Base-by-base conservation (phyloP, 2,329 filamentous ascomycete species). In the Trichophyton mentagrophytes region DNA sequence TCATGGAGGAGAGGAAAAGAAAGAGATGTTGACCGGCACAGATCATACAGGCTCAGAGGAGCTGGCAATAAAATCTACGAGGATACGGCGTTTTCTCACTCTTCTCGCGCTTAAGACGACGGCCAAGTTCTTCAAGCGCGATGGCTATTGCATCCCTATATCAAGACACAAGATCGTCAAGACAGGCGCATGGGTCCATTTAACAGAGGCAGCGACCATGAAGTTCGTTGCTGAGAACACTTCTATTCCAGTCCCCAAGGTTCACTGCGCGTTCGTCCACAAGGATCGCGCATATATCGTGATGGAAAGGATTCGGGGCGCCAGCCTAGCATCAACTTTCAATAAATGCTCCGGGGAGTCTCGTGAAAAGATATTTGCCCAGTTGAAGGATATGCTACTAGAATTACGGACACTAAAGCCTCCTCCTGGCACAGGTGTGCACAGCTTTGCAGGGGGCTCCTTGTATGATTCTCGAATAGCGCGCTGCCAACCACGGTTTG, bases 271-370 rank as follows among this genome's bases (percentile, higher is more conserved):
- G 40, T 80, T 80, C 58, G 59, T 69, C 1, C 68, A 73, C 59
- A 70, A 72, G 8, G 71, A 71, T 17, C 63, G 64, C 3, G 69
- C 74, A 0, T 78, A 78, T 64, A 79, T 81, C 49, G 69, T 80
- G 0, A 81, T 81, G 78, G 66, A 72, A 36, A 60, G 69, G 47
- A 71, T 77, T 30, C 57, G 67, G 2, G 73, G 75, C 25, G 59
- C 67, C 8, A 44, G 46, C 3, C 17, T 72, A n/a, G 60, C 65
- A 30, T 60, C 42, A 9, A 63, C 57, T 1, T 70, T 66, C 69
- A 22, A 3, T 11, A 57, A 44, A 13, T 27, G 61, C 2, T 63
- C 61, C 2, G 63, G 63, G 36, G 33, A 62, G 17, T 61, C 59
- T 30, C 59, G 57, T 30, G 15, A 44, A 25, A 53, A 44, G 25